These are phyloP conservation scores for Solanum hybrid DNA, from an alignment of 305 asterid species.

Conservation along the genomic window DNA sequence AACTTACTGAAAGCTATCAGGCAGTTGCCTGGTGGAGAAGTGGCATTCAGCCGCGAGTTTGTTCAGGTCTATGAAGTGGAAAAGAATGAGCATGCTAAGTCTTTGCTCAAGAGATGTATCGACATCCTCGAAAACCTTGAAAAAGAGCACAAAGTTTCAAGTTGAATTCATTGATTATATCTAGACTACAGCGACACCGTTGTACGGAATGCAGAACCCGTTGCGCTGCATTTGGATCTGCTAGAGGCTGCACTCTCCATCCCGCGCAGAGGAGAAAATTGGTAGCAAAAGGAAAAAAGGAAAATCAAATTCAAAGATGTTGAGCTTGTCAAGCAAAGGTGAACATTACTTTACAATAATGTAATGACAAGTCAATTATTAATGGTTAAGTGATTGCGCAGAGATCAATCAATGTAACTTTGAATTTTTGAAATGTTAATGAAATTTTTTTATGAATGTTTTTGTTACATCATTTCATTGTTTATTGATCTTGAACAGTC, in stretches of 20 bases:
- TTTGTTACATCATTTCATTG: background rate
- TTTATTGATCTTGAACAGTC: background rate
- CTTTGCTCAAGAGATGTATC: conserved; percentile 56
- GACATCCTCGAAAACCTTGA: conserved; percentile 37
- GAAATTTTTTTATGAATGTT: background rate
- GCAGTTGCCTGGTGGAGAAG: conserved; percentile 24
- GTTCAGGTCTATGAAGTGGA: conserved; percentile 47
- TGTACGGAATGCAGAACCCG: background rate
- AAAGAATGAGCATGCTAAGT: conserved; percentile 80
- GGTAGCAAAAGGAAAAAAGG: background rate
- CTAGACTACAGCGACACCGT: background rate
- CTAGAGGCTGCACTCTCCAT: background rate
- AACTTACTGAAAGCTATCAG: conserved; percentile 24
- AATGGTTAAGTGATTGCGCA: background rate
- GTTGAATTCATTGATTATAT: background rate
- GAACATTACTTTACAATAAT: background rate
- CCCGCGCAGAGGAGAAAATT: background rate
- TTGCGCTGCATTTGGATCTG: background rate
- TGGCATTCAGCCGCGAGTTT: conserved; percentile 48
- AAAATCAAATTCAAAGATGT: background rate
- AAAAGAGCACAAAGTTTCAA: conserved; percentile 6
- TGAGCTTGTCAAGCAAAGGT: background rate
- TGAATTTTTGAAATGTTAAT: background rate
- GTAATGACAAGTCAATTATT: background rate
- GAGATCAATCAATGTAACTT: background rate